Evolutionary conservation across 371 early-diverging fungal genomes (phyloP), one percentile per base, ranked within the genome.

Genomic region (Syncephalastrum racemosum): DNA sequence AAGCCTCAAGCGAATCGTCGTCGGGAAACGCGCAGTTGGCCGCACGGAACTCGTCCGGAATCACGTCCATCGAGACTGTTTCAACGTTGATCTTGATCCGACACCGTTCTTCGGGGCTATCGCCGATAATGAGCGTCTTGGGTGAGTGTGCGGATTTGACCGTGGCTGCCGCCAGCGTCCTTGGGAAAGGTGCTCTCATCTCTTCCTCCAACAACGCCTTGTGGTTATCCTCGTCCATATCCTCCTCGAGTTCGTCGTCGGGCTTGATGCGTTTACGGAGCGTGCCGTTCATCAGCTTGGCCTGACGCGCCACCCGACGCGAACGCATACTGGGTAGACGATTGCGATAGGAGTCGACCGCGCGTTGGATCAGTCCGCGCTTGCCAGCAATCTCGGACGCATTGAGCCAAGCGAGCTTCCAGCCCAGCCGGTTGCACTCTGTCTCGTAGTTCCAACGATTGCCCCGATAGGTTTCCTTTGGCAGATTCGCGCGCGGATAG

Each of bases 371-470:
- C 44, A 96, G 78, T 13, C 98, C 98, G 23, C 96, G 87, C 51
- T 92, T 91, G 12, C 90, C 95, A 31, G 88, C 83, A 45, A 96
- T 83, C 50, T 91, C 80, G 19, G 78, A 76, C n/a, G 81, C 85
- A 70, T 98, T 98, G n/a, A 95, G 71, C 67, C 86, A 93, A 16
- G 92, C 86, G 60, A 98, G 83, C 60, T 90, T 86, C 95, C 96
- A 98, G 4, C 96, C 97, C 13, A 96, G 74, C 39, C 68, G 76
- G 63, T 98, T 98, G 66, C 93, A 94, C 55, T 89, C 89, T 7
- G 89, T 95, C 66, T 98, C 98, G 68, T 97, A 98, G 40, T 83
- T 76, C 94, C 95, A 98, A 53, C 98, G 78, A 68, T 96, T 94
- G 49, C 98, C 98, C 27, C 80, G 79, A 62, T 98, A 97, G 22